phyloP scores from a whole-genome alignment of 176 grass and related monocot genomes.

The Oryza glaberrima region DNA sequence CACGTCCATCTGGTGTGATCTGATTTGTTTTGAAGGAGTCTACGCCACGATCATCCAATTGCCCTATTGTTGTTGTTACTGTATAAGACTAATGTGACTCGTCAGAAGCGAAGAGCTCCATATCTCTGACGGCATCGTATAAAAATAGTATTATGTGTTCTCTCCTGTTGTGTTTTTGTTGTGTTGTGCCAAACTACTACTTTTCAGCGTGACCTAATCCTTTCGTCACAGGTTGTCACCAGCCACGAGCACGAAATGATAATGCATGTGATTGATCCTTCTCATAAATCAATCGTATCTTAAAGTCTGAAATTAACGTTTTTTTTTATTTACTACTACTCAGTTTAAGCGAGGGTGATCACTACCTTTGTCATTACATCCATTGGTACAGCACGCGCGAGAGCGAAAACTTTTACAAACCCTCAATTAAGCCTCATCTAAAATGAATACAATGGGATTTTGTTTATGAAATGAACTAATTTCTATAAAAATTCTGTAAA shows the following conservation, averaged over 20 bases:
- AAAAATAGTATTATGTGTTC: no score
- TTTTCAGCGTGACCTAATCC: neutral
- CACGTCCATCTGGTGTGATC: neutral
- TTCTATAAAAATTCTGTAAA: neutral
- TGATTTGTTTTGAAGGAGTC: neutral
- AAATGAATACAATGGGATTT: no score
- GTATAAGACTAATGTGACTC: no score
- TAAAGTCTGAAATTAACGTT: neutral
- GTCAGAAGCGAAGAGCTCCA: neutral
- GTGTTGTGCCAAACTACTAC: neutral
- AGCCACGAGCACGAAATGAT: neutral
- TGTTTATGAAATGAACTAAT: neutral
- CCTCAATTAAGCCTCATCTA: no score
- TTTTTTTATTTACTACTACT: neutral
- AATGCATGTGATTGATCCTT: neutral
- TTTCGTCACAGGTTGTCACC: neutral
- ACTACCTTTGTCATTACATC: neutral
- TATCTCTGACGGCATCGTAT: neutral
- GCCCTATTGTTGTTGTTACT: no score
- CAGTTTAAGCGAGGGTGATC: no score
- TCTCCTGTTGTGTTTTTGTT: neutral
- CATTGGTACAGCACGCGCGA: neutral
- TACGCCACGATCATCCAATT: neutral
- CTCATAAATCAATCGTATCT: neutral
- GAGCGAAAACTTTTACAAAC: no score